Evolutionary conservation across 2,329 filamentous ascomycete species (phyloP).

Genomic region (Hypoxylon sp.): DNA sequence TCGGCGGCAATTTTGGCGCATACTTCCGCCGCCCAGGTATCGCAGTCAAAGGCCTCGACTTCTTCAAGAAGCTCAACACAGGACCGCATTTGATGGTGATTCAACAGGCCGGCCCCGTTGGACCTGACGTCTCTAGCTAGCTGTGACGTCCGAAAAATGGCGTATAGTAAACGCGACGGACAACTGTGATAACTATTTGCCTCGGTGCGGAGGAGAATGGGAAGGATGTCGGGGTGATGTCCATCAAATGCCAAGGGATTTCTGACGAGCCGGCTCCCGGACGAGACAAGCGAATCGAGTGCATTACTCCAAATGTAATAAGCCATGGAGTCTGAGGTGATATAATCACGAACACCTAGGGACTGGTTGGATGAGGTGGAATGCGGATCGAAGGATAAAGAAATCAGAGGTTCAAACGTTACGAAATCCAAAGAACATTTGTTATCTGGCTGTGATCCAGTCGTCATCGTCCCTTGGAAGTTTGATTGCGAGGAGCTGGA

Average conservation of each 20-base stretch:
- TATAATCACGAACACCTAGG: slow-evolving; percentile 57
- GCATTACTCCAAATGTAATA: slow-evolving; percentile 54
- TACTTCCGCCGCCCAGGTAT: slow-evolving; percentile 60
- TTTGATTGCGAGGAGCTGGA: not conserved
- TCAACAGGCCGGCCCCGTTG: slow-evolving; percentile 47
- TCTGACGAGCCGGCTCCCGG: not conserved
- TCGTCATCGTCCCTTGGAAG: not conserved
- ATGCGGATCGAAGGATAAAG: slow-evolving; percentile 6
- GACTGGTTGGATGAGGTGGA: slow-evolving; percentile 8
- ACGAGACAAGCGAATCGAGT: slow-evolving; percentile 59
- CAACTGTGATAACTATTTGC: slow-evolving; percentile 54
- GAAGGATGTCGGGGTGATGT: slow-evolving; percentile 44
- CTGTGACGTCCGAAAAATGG: slow-evolving; percentile 62
- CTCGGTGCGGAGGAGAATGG: slow-evolving; percentile 51
- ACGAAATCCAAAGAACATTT: not conserved
- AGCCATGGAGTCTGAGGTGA: slow-evolving; percentile 62
- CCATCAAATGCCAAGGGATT: slow-evolving; percentile 52
- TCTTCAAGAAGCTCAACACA: slow-evolving; percentile 59
- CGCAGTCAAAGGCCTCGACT: slow-evolving; percentile 60
- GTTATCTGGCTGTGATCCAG: not conserved
- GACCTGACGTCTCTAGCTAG: slow-evolving; percentile 58
- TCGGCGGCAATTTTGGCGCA: slow-evolving; percentile 51
- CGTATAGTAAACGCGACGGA: slow-evolving; percentile 59
- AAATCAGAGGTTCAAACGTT: slow-evolving; percentile 14
- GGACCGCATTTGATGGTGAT: slow-evolving; percentile 56